Evolutionary conservation across 305 asterid species (phyloP).

Genomic region (Fraxinus platypoda): DNA sequence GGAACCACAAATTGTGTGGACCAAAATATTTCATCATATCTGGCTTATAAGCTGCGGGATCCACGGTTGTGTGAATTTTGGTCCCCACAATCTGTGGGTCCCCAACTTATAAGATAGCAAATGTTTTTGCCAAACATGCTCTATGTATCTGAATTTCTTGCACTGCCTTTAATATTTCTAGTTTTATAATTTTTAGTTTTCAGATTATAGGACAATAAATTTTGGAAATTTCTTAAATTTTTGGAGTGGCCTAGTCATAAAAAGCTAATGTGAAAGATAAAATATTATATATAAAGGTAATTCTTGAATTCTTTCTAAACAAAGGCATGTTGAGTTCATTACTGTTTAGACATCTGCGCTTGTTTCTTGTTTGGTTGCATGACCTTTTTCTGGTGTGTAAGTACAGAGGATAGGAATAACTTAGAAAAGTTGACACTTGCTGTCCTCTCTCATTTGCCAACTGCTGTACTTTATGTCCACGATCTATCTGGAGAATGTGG

Average conservation of each 20-base stretch:
- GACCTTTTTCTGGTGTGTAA: conserved; percentile 24
- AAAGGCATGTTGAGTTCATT: neutral
- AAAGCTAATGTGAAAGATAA: neutral
- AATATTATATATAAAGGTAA: neutral
- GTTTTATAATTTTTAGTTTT: neutral
- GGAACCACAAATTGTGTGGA: neutral
- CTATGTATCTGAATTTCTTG: neutral
- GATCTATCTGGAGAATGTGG: conserved; percentile 98
- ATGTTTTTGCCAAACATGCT: neutral
- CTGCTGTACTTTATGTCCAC: conserved; percentile 92
- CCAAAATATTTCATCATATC: neutral
- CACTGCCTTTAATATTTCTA: neutral
- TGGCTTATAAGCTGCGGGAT: neutral
- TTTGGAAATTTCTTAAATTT: neutral
- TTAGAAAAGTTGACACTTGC: conserved; percentile 95
- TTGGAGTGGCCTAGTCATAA: neutral
- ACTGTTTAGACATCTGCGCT: conserved; percentile 9
- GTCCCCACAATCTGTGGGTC: neutral
- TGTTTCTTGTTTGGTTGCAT: conserved; percentile 5
- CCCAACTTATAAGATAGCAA: neutral
- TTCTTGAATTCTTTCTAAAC: neutral
- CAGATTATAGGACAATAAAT: neutral
- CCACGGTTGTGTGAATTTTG: neutral
- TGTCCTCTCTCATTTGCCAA: conserved; percentile 90
- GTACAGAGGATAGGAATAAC: conserved; percentile 92